Evolutionary conservation across 163 green algal genomes (phyloP), one percentile per base, ranked within the genome.

Genomic region (Scenedesmus sp.): DNA sequence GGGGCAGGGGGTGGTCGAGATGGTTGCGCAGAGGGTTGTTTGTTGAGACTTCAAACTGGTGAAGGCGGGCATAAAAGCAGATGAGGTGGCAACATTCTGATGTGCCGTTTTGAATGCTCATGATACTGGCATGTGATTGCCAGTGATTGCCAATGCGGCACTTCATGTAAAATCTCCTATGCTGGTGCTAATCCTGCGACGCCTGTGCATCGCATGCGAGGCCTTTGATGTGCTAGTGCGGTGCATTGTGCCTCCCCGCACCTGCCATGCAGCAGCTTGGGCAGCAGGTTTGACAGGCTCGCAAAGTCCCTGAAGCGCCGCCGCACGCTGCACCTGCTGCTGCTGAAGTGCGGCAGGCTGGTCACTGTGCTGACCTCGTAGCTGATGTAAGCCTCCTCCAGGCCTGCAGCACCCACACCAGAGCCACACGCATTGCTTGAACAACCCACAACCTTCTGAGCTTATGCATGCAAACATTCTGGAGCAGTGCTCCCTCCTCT

Each of bases 281-380:
- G 42, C 85, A 95, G 90, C 70, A 92, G 33, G 79, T 94, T 92
- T n/a, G 79, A 65, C 33, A 95, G 93, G 37, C 88, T 92, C 73
- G 94, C 93, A 35, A 95, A 89, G 78, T 95, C 93, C 49, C 83
- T 86, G 90, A 95, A 95, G 24, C 93, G 90, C 30, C 93, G 92
- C 15, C 91, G 80, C 44, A 94, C 91, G 4, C n/a, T 90, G 79
- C 88, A 59, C 15, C 83, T 59, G 42, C 46, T 35, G 49, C 7
- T 46, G 53, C 59, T 83, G 90, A 82, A 81, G 33, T 91, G 85
- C 0, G 89, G 73, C 83, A 90, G 76, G 42, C 30, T 90, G 53
- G 83, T 90, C 7, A 61, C 30, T 76, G 61, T 92, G 43, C 42
- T 90, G 0, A 94, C 90, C 44, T 65, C n/a, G 83, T 93, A 94